Base-by-base conservation (phyloP, 2,329 filamentous ascomycete species). In the Talaromyces piceae region DNA sequence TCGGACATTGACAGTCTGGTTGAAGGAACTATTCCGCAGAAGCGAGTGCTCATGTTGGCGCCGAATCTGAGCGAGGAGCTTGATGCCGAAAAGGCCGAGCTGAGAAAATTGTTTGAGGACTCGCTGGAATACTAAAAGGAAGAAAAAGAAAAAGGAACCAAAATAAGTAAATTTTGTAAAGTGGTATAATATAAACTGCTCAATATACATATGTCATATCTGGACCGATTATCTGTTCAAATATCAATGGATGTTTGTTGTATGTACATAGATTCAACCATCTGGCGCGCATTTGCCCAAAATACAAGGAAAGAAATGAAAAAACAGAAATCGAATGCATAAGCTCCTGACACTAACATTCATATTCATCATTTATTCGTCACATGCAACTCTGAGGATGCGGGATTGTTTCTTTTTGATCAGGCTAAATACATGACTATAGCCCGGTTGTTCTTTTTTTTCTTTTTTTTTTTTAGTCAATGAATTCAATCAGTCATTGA, bases 1-100 rank as follows among this genome's bases (percentile, higher is more conserved):
- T 80, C 81, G 33, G 82, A 97, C 72, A 75, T 98, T 16, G 88
- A 94, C 57, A 81, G 76, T 8, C 73, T 98, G 56, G 90, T 98
- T 1, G 91, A 97, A 69, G 94, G 93, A 1, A 98, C 93, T 0
- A 84, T 98, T 55, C 93, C 93, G 4, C 93, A 98, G 73, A 82
- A 83, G 51, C 77, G 93, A 58, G 94, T 98, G 50, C 68, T 98
- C 63, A 93, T 91, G 85, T 72, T 98, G 56, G 93, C 93, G 26
- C 94, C 93, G 0, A 90, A 81, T 23, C 68, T 98, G 61, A 82
- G 80, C 33, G 79, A 78, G 58, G 86, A 90, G 63, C 67, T 88
- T 44, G 76, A 84, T 61, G 74, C 77, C 45, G 87, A 91, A 68
- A 82, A 79, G 66, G 85, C 88, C 51, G 84, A 91, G 69, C 68